Evolutionary conservation across 805 yeast genomes (phyloP).

Genomic region (Nakazawaea ishiwadae): DNA sequence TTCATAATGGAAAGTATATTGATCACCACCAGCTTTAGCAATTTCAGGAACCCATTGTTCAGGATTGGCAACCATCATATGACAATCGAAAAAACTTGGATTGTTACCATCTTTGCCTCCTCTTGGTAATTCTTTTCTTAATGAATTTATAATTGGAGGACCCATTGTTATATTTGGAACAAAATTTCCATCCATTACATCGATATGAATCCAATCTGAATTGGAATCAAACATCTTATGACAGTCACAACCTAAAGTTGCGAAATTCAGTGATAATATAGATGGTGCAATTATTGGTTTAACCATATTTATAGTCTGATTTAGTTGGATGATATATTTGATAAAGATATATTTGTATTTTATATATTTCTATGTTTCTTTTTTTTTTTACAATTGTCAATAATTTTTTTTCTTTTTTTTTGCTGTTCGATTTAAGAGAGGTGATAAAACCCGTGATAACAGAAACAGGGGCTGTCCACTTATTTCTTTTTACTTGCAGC

Average conservation of each 20-base stretch:
- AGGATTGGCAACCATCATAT: slow-evolving; percentile 95
- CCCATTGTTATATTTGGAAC: slow-evolving; percentile 97
- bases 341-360: too few relatives aligned
- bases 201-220: slow-evolving; percentile 97
- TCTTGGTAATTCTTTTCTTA: slow-evolving; percentile 75
- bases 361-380: too few relatives aligned
- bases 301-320: too few relatives aligned
- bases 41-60: slow-evolving; percentile 92
- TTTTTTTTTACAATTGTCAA: too few relatives aligned
- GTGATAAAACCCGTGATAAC: too few relatives aligned
- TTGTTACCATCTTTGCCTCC: slow-evolving; percentile 41
- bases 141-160: slow-evolving; percentile 76
- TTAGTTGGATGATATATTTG: too few relatives aligned
- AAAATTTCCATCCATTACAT: slow-evolving; percentile 98
- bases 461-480: too few relatives aligned
- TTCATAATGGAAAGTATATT: slow-evolving; percentile 94
- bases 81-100: slow-evolving; percentile 75
- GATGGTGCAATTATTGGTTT: slow-evolving; percentile 90
- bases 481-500: too few relatives aligned
- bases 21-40: slow-evolving; percentile 93
- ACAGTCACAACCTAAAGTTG: slow-evolving; percentile 85
- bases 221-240: slow-evolving; percentile 71
- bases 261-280: slow-evolving; percentile 86
- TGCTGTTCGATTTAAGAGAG: too few relatives aligned
- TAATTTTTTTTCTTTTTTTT: too few relatives aligned